Conservation (phyloP, 2,329 filamentous ascomycete genomes). For the Trichoderma sp. region DNA sequence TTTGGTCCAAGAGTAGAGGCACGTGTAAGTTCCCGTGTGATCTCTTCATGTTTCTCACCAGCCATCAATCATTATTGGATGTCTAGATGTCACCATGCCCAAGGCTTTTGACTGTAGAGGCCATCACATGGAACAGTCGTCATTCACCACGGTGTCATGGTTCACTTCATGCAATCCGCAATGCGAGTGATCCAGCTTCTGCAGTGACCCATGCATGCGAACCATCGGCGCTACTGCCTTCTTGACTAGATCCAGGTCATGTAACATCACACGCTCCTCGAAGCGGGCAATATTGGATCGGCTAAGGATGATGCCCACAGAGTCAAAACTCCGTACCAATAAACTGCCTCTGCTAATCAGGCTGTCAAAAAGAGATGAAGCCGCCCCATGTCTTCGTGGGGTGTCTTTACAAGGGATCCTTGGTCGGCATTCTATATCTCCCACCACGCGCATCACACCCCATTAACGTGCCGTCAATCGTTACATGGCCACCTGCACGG, state of each 20-base stretch:
- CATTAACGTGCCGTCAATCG: neutral
- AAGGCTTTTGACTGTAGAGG: conserved; percentile 6
- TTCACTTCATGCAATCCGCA: neutral
- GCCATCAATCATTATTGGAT: neutral
- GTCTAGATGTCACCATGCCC: conserved; percentile 20
- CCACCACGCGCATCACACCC: neutral
- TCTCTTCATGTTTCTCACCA: neutral
- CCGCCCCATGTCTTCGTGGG: neutral
- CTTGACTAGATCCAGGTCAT: conserved; percentile 2
- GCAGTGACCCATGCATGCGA: neutral
- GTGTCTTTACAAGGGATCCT: conserved; percentile 12
- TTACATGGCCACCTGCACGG: conserved; percentile 11
- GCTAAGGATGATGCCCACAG: neutral
- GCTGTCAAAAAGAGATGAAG: neutral
- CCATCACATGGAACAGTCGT: neutral
- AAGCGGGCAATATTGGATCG: conserved; percentile 4
- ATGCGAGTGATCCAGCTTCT: neutral
- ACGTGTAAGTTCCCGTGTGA: neutral
- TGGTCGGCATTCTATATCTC: neutral
- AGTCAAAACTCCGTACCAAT: conserved; percentile 3
- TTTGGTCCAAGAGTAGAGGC: neutral
- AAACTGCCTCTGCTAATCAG: neutral
- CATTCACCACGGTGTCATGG: neutral
- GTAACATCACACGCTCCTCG: conserved; percentile 9
- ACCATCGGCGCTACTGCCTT: neutral